A percentile compares a stretch with the other conserved stretches of the same genome.
These are phyloP conservation scores for Epithemia pelagica DNA, from an alignment of 108 stramenopile genomes.

Conservation along the genomic window DNA sequence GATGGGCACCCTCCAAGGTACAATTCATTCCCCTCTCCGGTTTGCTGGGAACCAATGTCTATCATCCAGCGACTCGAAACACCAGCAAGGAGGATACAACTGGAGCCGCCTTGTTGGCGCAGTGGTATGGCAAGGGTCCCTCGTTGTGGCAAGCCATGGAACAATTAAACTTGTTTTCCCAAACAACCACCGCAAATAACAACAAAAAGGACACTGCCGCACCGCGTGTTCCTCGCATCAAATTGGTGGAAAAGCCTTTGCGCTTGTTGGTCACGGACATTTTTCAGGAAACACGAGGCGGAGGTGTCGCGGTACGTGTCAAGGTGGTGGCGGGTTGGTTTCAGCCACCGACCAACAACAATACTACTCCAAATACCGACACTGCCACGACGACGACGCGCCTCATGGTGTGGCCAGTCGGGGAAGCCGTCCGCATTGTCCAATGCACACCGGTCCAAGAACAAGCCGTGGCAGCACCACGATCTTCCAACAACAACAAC, in stretches of 20 bases:
- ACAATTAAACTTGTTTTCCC: conserved; percentile 63
- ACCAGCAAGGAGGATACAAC: not conserved
- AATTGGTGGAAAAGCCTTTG: conserved; percentile 67
- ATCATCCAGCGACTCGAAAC: conserved; percentile 59
- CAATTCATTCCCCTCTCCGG: conserved; percentile 93
- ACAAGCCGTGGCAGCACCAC: conserved; percentile 20
- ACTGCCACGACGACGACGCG: not conserved
- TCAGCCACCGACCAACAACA: not conserved
- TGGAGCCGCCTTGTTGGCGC: conserved; percentile 18
- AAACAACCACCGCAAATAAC: conserved; percentile 35
- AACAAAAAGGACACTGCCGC: not conserved
- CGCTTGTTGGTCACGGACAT: conserved; percentile 86
- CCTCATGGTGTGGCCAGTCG: conserved; percentile 74
- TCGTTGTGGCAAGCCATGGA: conserved; percentile 93
- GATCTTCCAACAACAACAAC: conserved; percentile 5
- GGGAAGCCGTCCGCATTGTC: conserved; percentile 58
- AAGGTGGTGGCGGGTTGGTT: conserved; percentile 78
- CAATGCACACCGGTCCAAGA: conserved; percentile 66
- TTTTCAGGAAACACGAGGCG: conserved; percentile 48
- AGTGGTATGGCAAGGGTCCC: conserved; percentile 90
- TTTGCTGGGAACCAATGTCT: conserved; percentile 95
- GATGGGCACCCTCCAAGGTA: conserved; percentile 67
- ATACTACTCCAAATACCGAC: not conserved
- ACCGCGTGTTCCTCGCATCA: not conserved
- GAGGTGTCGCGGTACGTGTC: conserved; percentile 62